Evolutionary conservation across 208 protist species (phyloP).

Genomic region (Leptomonas pyrrhocoris): DNA sequence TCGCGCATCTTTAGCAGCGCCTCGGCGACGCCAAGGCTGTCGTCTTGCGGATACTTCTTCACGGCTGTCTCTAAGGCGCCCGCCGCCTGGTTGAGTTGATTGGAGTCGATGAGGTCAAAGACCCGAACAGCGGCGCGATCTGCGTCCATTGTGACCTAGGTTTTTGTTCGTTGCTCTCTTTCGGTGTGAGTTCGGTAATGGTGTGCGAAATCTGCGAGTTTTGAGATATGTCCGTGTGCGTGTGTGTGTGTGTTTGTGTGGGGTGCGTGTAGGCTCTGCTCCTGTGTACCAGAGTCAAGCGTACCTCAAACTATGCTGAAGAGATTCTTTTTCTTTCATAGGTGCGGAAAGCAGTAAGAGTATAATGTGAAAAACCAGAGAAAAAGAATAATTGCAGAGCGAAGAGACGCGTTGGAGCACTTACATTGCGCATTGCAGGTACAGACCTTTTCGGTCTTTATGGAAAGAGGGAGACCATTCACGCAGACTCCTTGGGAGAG

Average conservation of each 20-base stretch:
- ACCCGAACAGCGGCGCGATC: conserved; percentile 56
- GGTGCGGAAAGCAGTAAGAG: background rate
- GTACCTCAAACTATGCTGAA: no score
- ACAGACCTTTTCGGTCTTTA: no score
- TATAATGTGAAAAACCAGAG: background rate
- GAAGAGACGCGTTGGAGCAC: no score
- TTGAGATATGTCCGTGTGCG: background rate
- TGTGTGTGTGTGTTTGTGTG: no score
- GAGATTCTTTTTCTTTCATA: no score
- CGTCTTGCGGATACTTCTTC: conserved; percentile 61
- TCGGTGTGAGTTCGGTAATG: conserved; percentile 1
- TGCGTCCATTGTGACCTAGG: conserved; percentile 40
- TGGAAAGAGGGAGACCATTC: no score
- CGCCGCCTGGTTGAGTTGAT: conserved; percentile 67
- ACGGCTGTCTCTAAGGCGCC: conserved; percentile 61
- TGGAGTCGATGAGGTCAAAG: conserved; percentile 66
- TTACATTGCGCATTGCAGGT: no score
- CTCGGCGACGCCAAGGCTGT: conserved; percentile 62
- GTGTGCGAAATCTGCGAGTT: no score
- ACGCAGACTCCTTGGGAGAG: no score
- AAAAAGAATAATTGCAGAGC: conserved; percentile 1
- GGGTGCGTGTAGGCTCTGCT: no score
- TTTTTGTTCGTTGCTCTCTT: conserved; percentile 3
- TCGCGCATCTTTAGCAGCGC: conserved; percentile 53
- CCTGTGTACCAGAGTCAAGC: no score